phyloP scores from a whole-genome alignment of 176 grass and related monocot species.

The Carex parvula region DNA sequence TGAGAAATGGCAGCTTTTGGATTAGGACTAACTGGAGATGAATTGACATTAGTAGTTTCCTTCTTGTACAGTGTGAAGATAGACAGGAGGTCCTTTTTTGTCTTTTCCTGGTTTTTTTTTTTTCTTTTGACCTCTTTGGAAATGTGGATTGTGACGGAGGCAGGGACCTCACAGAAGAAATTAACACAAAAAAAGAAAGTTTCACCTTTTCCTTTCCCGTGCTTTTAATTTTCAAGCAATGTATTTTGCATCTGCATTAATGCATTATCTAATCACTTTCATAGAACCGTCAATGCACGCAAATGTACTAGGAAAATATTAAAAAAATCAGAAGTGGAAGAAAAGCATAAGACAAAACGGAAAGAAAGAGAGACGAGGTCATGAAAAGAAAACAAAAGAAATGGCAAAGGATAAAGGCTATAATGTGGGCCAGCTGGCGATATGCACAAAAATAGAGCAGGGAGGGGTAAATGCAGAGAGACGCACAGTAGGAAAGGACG shows the following conservation, averaged over 20 bases:
- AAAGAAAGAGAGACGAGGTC: background rate
- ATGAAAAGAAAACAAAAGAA: background rate
- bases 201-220: background rate
- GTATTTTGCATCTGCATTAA: background rate
- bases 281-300: background rate
- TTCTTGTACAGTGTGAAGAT: slow-evolving; percentile 33
- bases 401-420: background rate
- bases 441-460: background rate
- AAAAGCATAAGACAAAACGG: background rate
- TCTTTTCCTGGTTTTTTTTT: background rate
- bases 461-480: background rate
- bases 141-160: background rate
- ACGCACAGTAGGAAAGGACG: background rate
- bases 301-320: background rate
- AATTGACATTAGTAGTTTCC: background rate
- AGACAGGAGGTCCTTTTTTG: background rate
- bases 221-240: background rate
- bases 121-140: background rate
- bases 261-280: background rate
- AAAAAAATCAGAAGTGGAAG: background rate
- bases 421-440: background rate
- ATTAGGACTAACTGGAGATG: slow-evolving; percentile 19
- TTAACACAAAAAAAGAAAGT: background rate
- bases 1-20: background rate
- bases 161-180: background rate